phyloP scores from a whole-genome alignment of 768 basidiomycete species.

The Trametes cubensis region DNA sequence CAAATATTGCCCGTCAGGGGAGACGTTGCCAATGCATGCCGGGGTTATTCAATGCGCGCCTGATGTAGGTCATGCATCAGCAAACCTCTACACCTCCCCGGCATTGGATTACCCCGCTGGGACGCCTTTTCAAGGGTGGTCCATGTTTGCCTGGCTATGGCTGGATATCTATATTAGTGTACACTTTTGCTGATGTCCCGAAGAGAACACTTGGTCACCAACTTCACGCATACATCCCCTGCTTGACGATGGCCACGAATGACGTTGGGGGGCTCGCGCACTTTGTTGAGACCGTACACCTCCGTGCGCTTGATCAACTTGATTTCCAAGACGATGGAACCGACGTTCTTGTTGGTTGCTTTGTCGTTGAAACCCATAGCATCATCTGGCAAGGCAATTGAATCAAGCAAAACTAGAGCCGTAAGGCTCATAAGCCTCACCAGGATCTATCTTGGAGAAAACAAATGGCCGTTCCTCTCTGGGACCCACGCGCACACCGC shows the following conservation, averaged over 20 bases:
- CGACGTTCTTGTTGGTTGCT: slow-evolving; percentile 43
- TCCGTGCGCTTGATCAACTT: slow-evolving; percentile 35
- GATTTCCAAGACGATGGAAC: slow-evolving; percentile 59
- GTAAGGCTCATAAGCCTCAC: slow-evolving; percentile 34
- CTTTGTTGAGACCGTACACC: slow-evolving; percentile 45
- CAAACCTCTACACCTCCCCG: no score
- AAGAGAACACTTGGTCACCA: not conserved
- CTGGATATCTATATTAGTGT: no score
- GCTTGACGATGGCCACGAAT: slow-evolving; percentile 39
- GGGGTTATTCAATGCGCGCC: no score
- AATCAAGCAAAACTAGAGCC: not conserved
- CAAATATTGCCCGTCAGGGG: no score
- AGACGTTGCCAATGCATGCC: no score
- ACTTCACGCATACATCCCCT: slow-evolving; percentile 55
- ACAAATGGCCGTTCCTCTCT: slow-evolving; percentile 61
- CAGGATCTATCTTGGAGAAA: slow-evolving; percentile 48
- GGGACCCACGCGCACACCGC: slow-evolving; percentile 53
- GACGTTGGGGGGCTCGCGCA: slow-evolving; percentile 43
- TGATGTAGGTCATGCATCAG: no score
- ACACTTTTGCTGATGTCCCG: no score
- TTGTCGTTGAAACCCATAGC: slow-evolving; percentile 6
- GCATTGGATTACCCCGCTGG: no score
- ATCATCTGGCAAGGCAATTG: slow-evolving; percentile 1
- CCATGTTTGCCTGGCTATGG: no score
- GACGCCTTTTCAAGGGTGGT: no score